phyloP scores from a whole-genome alignment of 768 basidiomycete species.

The Nevesoporus exiguus region DNA sequence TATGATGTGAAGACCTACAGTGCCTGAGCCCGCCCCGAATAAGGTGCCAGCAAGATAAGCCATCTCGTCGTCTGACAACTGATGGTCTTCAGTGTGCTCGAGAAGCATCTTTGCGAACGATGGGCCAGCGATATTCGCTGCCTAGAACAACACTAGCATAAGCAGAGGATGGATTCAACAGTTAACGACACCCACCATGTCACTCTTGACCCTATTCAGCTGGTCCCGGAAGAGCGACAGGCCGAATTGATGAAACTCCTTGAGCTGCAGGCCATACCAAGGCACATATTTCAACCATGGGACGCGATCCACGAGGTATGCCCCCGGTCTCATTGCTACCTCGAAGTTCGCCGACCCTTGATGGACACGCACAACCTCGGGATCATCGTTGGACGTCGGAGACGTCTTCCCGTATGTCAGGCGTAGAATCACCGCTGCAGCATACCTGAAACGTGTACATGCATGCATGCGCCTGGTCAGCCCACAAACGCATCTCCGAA shows the following conservation, averaged over 20 bases:
- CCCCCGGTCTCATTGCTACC: conserved; percentile 29
- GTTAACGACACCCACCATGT: conserved; percentile 40
- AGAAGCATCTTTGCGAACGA: conserved; percentile 53
- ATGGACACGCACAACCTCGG: conserved; percentile 19
- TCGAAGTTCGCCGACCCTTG: conserved; percentile 23
- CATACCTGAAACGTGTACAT: conserved; percentile 27
- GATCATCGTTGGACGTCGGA: conserved; percentile 20
- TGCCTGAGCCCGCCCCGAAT: conserved; percentile 60
- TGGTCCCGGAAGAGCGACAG: conserved; percentile 47
- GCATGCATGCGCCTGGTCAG: too few species aligned
- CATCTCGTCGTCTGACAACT: conserved; percentile 48
- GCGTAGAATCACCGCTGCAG: conserved; percentile 22
- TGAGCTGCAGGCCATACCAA: conserved; percentile 51
- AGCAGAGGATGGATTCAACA: background rate
- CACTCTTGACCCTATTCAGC: conserved; percentile 40
- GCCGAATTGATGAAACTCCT: conserved; percentile 50
- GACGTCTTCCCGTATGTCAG: conserved; percentile 27
- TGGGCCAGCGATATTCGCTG: background rate
- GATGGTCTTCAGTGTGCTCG: conserved; percentile 44
- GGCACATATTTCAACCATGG: conserved; percentile 46
- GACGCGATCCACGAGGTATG: conserved; percentile 33
- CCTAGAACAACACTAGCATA: conserved; percentile 2
- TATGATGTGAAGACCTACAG: conserved; percentile 22
- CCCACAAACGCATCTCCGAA: too few species aligned
- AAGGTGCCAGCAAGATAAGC: conserved; percentile 57